A percentile compares a stretch with the other conserved stretches of the same genome.
Conservation (phyloP, 129 eudicot genomes). For the Escallonia herrerae region DNA sequence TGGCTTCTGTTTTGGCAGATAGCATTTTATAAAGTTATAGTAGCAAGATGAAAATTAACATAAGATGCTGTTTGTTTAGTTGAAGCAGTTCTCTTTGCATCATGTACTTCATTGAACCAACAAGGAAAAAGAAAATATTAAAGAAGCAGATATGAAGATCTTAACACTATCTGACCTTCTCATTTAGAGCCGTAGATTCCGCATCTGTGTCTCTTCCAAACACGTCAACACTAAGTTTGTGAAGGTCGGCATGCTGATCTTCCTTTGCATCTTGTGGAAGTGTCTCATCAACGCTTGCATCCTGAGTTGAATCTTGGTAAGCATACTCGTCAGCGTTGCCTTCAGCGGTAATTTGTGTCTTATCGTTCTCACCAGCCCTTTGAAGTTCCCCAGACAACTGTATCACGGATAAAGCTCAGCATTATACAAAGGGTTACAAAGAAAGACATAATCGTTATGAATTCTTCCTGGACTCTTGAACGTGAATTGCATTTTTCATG, state of each 20-base stretch:
- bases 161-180: slow-evolving; percentile 13
- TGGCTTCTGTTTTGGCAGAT: slow-evolving; percentile 13
- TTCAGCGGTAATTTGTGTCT: neutral
- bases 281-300: slow-evolving; percentile 2
- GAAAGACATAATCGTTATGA: neutral
- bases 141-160: neutral
- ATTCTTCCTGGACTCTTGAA: slow-evolving; percentile 15
- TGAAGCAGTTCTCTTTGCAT: no score
- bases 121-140: no score
- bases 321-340: slow-evolving; percentile 8
- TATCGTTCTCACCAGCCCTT: slow-evolving; percentile 3
- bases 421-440: neutral
- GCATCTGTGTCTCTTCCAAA: slow-evolving; percentile 3
- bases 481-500: slow-evolving; percentile 3
- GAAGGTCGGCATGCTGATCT: slow-evolving; percentile 1
- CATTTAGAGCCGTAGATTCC: slow-evolving; percentile 9
- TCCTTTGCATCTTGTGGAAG: slow-evolving; percentile 7
- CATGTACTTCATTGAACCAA: no score
- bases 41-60: no score
- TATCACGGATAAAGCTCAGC: slow-evolving; percentile 13
- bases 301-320: slow-evolving; percentile 2
- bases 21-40: no score
- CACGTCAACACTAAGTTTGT: slow-evolving; percentile 5
- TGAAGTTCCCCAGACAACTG: slow-evolving; percentile 20
- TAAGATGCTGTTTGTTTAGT: no score